Conservation (phyloP, 768 basidiomycete species). For the Gymnopilus dilepis region DNA sequence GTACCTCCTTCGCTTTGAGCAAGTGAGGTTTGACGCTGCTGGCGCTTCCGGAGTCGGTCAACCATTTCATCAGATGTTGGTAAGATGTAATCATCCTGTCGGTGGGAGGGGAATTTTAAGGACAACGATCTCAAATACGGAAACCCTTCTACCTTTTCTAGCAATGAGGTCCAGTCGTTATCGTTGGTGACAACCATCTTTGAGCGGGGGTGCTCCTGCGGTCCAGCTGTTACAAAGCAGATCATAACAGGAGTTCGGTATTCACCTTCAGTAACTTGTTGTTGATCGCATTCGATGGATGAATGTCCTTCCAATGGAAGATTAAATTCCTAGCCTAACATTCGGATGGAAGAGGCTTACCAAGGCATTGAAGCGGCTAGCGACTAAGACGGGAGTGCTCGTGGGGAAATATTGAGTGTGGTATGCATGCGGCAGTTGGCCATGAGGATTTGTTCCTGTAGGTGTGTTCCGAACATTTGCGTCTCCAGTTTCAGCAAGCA, state of each 20-base stretch:
- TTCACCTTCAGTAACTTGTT: conserved; percentile 8
- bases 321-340: background rate
- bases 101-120: no score
- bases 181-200: conserved; percentile 11
- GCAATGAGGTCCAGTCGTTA: conserved; percentile 7
- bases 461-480: no score
- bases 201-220: background rate
- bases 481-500: background rate
- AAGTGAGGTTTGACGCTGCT: background rate
- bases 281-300: conserved; percentile 3
- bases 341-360: background rate
- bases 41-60: background rate
- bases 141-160: background rate
- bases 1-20: background rate
- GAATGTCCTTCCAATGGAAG: background rate
- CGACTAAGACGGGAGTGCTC: background rate
- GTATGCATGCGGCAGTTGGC: background rate
- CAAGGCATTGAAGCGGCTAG: background rate
- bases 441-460: no score
- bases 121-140: no score
- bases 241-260: no score
- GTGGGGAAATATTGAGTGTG: background rate
- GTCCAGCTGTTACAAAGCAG: background rate
- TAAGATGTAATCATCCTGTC: background rate
- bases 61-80: background rate